phyloP scores from a whole-genome alignment of 352 stramenopile genomes.

The Phytopythium vexans region DNA sequence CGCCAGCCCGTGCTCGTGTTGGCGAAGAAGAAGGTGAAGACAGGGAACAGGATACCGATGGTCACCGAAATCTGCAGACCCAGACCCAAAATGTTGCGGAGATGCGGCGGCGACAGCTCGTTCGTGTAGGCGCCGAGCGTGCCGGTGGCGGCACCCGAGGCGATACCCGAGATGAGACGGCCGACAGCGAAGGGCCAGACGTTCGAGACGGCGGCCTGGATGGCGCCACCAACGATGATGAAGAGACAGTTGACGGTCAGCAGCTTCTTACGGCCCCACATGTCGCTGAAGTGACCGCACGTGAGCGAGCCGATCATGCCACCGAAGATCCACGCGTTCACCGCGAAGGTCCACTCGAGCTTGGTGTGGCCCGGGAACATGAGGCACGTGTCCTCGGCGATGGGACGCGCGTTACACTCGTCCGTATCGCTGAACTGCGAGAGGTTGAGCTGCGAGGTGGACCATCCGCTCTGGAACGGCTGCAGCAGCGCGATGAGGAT shows the following conservation, averaged over 20 bases:
- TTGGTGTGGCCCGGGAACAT: slow-evolving; percentile 9
- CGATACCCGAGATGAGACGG: slow-evolving; percentile 12
- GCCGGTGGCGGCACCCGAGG: slow-evolving; percentile 6
- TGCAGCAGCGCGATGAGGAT: slow-evolving; percentile 40
- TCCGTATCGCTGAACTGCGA: slow-evolving; percentile 27
- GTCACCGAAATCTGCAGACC: slow-evolving; percentile 15
- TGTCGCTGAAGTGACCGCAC: slow-evolving; percentile 26
- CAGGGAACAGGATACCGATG: slow-evolving; percentile 17
- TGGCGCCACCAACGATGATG: slow-evolving; percentile 19
- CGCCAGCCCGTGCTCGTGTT: slow-evolving; percentile 47
- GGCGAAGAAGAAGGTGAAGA: slow-evolving; percentile 26
- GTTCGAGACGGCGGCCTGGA: slow-evolving; percentile 14
- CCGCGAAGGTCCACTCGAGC: slow-evolving; percentile 11
- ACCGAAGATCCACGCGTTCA: slow-evolving; percentile 40
- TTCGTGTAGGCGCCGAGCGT: slow-evolving; percentile 21
- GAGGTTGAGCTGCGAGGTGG: slow-evolving; percentile 43
- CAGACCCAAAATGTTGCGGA: slow-evolving; percentile 25
- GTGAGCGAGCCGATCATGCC: slow-evolving; percentile 40
- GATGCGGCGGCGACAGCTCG: slow-evolving; percentile 32
- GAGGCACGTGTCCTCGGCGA: slow-evolving; percentile 9
- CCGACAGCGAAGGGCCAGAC: slow-evolving; percentile 22
- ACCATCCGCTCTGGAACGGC: slow-evolving; percentile 44
- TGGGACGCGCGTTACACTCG: slow-evolving; percentile 15
- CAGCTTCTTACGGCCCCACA: slow-evolving; percentile 10
- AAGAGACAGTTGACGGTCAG: slow-evolving; percentile 11